Evolutionary conservation across 2,329 filamentous ascomycete species (phyloP).

Genomic region (Anisogramma anomala): DNA sequence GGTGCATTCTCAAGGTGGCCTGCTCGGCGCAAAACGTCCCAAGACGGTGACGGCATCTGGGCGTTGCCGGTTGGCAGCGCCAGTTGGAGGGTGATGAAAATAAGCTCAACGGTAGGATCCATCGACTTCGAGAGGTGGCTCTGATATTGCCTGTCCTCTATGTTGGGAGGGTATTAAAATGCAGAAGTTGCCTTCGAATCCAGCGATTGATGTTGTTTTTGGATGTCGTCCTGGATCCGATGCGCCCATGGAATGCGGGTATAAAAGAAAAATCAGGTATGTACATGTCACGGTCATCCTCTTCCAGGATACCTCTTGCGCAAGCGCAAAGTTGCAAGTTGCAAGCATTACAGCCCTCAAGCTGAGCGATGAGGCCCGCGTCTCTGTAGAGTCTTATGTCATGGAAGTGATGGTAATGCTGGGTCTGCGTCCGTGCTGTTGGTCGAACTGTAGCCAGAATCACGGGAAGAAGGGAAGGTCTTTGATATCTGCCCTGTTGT

Average conservation of each 20-base stretch:
- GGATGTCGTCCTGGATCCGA: slow-evolving; percentile 7
- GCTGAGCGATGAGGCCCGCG: neutral
- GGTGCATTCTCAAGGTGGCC: neutral
- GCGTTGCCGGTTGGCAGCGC: no score
- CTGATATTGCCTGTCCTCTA: no score
- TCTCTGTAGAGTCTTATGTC: neutral
- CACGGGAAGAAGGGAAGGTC: neutral
- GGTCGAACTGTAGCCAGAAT: neutral
- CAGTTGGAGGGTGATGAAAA: no score
- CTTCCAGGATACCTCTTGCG: neutral
- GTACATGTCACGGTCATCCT: slow-evolving; percentile 1
- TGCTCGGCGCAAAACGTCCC: neutral
- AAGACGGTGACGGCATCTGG: no score
- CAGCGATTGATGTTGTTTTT: slow-evolving; percentile 1
- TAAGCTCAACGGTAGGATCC: no score
- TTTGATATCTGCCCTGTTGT: neutral
- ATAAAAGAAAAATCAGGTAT: slow-evolving; percentile 9
- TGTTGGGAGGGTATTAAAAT: no score
- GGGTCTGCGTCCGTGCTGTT: neutral
- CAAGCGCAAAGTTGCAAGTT: neutral
- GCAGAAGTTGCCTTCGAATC: neutral
- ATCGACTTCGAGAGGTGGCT: no score
- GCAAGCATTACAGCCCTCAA: slow-evolving; percentile 2
- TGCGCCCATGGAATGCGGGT: slow-evolving; percentile 13
- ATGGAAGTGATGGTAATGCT: neutral